A percentile compares a stretch with the other conserved stretches of the same genome.
phyloP scores from a whole-genome alignment of 306 rosid genomes.

The Inga oerstediana region DNA sequence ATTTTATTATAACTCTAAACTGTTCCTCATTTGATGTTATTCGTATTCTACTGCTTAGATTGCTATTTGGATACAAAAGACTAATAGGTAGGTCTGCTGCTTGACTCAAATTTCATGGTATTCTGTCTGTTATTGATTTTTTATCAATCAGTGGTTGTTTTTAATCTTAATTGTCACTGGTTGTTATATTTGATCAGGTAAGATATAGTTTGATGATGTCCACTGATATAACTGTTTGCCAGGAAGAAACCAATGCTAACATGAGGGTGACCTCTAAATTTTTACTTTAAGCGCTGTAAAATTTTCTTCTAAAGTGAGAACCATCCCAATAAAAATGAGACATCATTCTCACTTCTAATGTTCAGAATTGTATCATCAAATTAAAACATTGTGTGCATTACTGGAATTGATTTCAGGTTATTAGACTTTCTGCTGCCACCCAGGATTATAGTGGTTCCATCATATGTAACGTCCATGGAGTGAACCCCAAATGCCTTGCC shows the following conservation, averaged over 20 bases:
- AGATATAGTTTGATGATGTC: neutral
- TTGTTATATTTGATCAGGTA: neutral
- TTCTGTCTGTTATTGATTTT: neutral
- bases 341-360: too few species aligned
- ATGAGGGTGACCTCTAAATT: neutral
- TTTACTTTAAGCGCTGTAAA: constrained; percentile 2
- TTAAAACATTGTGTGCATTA: constrained; percentile 24
- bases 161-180: neutral
- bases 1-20: neutral
- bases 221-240: neutral
- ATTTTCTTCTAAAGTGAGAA: constrained; percentile 8
- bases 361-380: neutral
- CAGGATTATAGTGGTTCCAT: constrained; percentile 80
- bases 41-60: neutral
- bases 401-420: constrained; percentile 66
- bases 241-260: constrained; percentile 5
- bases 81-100: neutral
- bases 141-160: neutral
- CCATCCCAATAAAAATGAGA: constrained; percentile 13
- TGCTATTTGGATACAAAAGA: neutral
- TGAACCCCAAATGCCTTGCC: constrained; percentile 89
- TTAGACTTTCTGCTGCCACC: constrained; percentile 93
- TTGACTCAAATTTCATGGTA: neutral
- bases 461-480: constrained; percentile 93
- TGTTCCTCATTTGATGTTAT: neutral